Base-by-base conservation (phyloP, 106 monocot species). In the Apostasia ramifera region DNA sequence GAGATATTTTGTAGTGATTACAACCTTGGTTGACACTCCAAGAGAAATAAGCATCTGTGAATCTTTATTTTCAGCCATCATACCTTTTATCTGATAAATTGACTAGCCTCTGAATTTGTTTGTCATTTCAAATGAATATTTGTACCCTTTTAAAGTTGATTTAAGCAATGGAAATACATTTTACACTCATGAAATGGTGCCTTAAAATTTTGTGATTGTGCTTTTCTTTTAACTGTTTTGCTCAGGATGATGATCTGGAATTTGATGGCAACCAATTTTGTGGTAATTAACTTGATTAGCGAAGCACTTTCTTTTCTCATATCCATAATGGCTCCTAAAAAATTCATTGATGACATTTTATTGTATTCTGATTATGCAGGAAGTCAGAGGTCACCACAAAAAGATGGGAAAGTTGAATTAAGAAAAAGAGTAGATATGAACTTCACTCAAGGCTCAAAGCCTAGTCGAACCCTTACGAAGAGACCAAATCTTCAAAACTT, bases 221-320 rank as follows among this genome's bases (percentile, higher is more conserved):
- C 56, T 47, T 44, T 38, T 38, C 59, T n/a, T 10, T 73, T 2
- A 9, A 52, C 43, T 14, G 14, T 56, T 55, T 76, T 77, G 26
- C 26, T 61, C 78, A 92, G 92, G 80, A 83, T 59, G 82, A 83
- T 43, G 59, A 44, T 63, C 63, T 49, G 47, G 84, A 88, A 44
- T 53, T 50, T 37, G 74, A 83, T 47, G 61, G 68, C 66, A 67
- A 69, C 38, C 40, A 10, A 40, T 63, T 15, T 68, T 75, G 69
- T 66, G 26, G 47, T 40, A 15, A 37, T 38, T 46, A 45, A 43
- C 79, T 71, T 61, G 44, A 44, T 62, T 49, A 12, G 40, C 12
- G 40, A 26, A 26, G 52, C 44, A 67, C 12, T 63, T 53, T 58
- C 59, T 54, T 7, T 40, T 8, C 71, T 72, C 74, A 68, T 82